phyloP scores from a whole-genome alignment of 2,329 filamentous ascomycete genomes.

The Diaporthe vexans region DNA sequence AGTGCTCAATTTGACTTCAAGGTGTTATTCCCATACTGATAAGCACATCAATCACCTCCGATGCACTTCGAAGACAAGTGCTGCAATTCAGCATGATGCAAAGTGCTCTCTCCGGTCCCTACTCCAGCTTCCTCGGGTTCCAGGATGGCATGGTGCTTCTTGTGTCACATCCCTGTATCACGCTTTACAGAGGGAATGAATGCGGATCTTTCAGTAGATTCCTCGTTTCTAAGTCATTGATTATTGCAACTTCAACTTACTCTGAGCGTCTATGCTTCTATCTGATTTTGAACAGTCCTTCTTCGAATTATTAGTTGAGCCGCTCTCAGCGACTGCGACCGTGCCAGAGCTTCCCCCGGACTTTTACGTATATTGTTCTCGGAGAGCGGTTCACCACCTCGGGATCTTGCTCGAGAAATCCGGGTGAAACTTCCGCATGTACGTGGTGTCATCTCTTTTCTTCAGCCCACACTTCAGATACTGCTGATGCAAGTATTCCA shows the following conservation, averaged over 20 bases:
- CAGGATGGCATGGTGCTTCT: neutral
- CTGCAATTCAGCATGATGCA: neutral
- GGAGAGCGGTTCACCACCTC: constrained; percentile 47
- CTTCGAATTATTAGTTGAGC: neutral
- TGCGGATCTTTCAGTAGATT: neutral
- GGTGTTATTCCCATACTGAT: too few relatives aligned
- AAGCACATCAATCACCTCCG: too few relatives aligned
- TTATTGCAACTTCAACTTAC: neutral
- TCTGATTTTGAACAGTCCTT: neutral
- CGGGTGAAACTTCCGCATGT: constrained; percentile 54
- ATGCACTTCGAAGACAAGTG: neutral
- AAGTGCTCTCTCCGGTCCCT: neutral
- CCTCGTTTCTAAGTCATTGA: neutral
- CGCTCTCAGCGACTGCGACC: neutral
- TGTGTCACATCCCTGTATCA: neutral
- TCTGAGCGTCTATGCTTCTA: neutral
- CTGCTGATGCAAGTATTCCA: constrained; percentile 53
- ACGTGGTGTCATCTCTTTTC: constrained; percentile 55
- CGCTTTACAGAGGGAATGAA: neutral
- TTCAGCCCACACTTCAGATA: constrained; percentile 55
- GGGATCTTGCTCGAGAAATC: constrained; percentile 52
- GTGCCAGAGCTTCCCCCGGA: neutral
- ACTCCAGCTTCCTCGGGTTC: neutral
- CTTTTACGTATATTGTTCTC: too few relatives aligned
- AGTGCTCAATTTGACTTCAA: too few relatives aligned